Base-by-base conservation (phyloP, 805 yeast genomes). In the Myxozyma vanderwaltii region DNA sequence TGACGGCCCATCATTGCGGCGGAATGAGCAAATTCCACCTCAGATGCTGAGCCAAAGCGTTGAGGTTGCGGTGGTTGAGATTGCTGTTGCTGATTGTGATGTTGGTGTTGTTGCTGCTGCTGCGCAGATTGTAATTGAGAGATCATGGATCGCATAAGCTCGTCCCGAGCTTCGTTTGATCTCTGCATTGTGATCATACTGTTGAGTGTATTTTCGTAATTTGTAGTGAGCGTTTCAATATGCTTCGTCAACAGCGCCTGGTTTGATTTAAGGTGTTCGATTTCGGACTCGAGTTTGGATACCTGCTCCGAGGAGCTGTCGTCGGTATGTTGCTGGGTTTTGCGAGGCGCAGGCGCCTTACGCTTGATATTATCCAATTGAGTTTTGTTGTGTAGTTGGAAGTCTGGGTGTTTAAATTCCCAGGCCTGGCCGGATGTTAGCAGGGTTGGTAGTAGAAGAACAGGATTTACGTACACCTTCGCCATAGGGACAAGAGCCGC, bases 341-440 rank as follows among this genome's bases (percentile, higher is more conserved):
- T 51, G 12, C 67, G 61, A 3, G 67, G 63, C 13, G 65, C 68
- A 17, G 70, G 70, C 3, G 70, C 68, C 45, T 67, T 67, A 36
- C 70, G 64, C 56, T 89, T 89, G 70, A 94, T 94, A 65, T 88
- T 87, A 51, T 91, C 96, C 39, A 95, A 78, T 10, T 89, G 84
- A n/a, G 84, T 86, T 55, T 82, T 79, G 69, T 89, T 89, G 72
- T 88, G 86, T 35, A 82, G 82, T 65, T 82, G 82, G 73, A 94
- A 94, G 64, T 85, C 89, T 0, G 97, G 96, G 72, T 94, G 98
- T 70, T 85, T 84, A 76, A 94, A 92, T 72, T 92, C 97, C 97
- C 98, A 92, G 21, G 91, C 85, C 72, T 86, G 24, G 6, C 13
- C 8, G 2, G 54, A n/a, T n/a, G n/a, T n/a, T n/a, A n/a, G n/a